Conservation (phyloP, 768 basidiomycete species). For the Harrya chromipes region DNA sequence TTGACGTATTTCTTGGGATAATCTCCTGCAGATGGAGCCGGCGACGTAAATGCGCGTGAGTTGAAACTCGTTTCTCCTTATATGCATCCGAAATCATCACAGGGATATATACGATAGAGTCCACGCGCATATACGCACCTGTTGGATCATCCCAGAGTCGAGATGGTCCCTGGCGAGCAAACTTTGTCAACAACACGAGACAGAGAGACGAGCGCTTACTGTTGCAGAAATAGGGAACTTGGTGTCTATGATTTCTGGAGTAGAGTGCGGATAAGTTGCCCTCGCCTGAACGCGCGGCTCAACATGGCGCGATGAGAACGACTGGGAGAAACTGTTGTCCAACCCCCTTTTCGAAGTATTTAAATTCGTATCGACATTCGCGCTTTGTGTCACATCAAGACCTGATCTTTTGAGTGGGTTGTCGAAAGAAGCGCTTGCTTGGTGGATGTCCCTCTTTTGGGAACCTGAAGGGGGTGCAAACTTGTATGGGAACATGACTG, state of each 20-base stretch:
- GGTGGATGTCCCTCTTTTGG: slow-evolving; percentile 9
- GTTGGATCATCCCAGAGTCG: slow-evolving; percentile 7
- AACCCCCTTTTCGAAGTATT: background rate
- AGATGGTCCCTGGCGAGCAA: slow-evolving; percentile 7
- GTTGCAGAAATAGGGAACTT: background rate
- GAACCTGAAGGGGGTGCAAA: slow-evolving; percentile 7
- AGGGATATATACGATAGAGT: background rate
- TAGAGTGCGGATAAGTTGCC: slow-evolving; percentile 4
- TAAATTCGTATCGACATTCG: slow-evolving; percentile 4
- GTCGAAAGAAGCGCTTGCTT: slow-evolving; percentile 2
- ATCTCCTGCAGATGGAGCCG: slow-evolving; percentile 6
- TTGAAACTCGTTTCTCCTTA: slow-evolving; percentile 10
- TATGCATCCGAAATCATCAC: slow-evolving; percentile 8
- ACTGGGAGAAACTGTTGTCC: slow-evolving; percentile 9
- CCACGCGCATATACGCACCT: slow-evolving; percentile 25
- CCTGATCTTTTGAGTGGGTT: slow-evolving; percentile 8
- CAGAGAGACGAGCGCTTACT: slow-evolving; percentile 5
- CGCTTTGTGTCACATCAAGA: slow-evolving; percentile 6
- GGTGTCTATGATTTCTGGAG: slow-evolving; percentile 2
- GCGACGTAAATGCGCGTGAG: slow-evolving; percentile 1
- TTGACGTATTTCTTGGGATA: slow-evolving; percentile 4
- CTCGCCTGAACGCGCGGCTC: slow-evolving; percentile 12
- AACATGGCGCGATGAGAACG: slow-evolving; percentile 8
- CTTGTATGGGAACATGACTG: slow-evolving; percentile 17
- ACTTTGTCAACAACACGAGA: background rate